Base-by-base conservation (phyloP, 305 asterid species). In the Fraxinus greggii region DNA sequence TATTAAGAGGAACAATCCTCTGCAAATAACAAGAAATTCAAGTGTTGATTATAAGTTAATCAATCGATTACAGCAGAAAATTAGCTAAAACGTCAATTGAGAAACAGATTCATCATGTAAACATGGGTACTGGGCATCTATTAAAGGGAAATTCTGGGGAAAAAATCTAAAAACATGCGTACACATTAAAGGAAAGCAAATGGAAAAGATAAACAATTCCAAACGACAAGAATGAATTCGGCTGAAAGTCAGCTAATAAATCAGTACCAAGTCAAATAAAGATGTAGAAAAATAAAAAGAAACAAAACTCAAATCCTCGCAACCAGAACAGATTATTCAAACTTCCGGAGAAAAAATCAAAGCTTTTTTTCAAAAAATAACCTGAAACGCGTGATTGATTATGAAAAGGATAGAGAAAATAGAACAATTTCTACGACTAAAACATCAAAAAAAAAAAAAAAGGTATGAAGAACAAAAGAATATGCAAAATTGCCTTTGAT, bases 401-500 rank as follows among this genome's bases (percentile, higher is more conserved):
- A 69, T 54, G 3, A 42, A 17, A 83, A 77, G 38, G 31, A 5
- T 3, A 12, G 38, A 80, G 72, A 51, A 80, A 84, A 76, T 35
- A 51, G 59, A 36, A 15, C 29, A 72, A 63, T 45, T 45, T 69
- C 73, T 82, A 80, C 82, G 61, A 67, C 26, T 23, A 26, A 24
- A 78, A 78, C 82, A 38, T 40, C 29, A 29, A 31, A 63, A 9
- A 32, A 3, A 1, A 56, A 45, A 1, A 0, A 0, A 40, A n/a
- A n/a, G n/a, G 2, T 1, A 45, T 10, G 0, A 28, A 4, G 70
- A 45, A 51, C 17, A 5, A 48, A 36, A n/a, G 2, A 45, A 72
- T 13, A 31, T 4, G 42, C 13, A 36, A 59, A 83, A 33, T 78
- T 86, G 93, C 98, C 98, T 90, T 89, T 23, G 97, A 92, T 87